Evolutionary conservation across 805 yeast genomes (phyloP), one percentile per base, ranked within the genome.

Genomic region (Nakazawaea holstii): DNA sequence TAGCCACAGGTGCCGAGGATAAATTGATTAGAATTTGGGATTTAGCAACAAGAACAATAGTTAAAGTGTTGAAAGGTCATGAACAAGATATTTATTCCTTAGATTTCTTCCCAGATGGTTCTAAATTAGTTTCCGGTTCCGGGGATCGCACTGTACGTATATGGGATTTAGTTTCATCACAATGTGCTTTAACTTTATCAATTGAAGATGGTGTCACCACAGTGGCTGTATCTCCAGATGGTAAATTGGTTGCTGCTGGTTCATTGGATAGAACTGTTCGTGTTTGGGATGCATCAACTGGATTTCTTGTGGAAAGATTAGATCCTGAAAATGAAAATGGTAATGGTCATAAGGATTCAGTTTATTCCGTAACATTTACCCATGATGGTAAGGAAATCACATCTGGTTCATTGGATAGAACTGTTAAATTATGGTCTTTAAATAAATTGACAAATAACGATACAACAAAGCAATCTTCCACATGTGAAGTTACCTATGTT

Each of bases 181-280:
- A 87, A 69, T 88, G 96, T 65, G 82, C 90, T 20, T 74, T 90
- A 60, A 90, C 96, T 41, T 74, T 92, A 55, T 80, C 90, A 14
- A 91, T 92, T 58, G 97, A 92, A 68, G 98, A 92, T 65, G 99
- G 99, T 57, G 98, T 92, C 46, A 92, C 99, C 48, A 92, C 99
- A 0, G 97, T 92, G 40, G 96, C 97, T 17, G 92, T 92, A 37
- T 87, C 96, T 8, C 97, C 97, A 43, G 95, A 92, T 66, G 97
- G 97, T 35, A 80, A 84, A 57, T 79, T 82, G 58, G 89, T 94
- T 58, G 98, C 97, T 35, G 98, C 97, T 14, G 99, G 99, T 43
- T 87, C 96, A 32, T 78, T 92, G 55, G 99, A 92, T 71, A 79
- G 95, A 68, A 86, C 96, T 30, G 97, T 94, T 45, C 79, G 98